Base-by-base conservation (phyloP, 2,329 filamentous ascomycete species). In the Penicillium sp. region DNA sequence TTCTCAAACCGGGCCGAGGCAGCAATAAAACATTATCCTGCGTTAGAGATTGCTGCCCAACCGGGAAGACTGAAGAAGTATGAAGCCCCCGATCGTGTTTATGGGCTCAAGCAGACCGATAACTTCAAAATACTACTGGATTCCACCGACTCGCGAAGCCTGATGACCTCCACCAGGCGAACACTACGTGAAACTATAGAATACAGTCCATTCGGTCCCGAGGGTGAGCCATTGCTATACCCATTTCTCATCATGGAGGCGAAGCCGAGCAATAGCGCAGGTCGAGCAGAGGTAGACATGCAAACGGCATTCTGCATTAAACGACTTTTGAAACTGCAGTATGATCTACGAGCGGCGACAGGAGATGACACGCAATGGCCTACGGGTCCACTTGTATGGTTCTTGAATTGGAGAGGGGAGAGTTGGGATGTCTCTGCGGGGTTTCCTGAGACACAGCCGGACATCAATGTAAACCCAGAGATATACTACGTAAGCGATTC, bases 201-300 rank as follows among this genome's bases (percentile, higher is more conserved):
- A 42, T 27, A 42, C 27, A 61, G 47, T 49, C 60, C 60, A 31
- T 62, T 62, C 25, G 44, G 53, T 15, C 17, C 43, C 10, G 58
- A 52, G 25, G 39, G 23, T 25, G 49, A 63, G 35, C 58, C 59
- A 12, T 38, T 63, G 13, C 55, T 61, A 7, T 61, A 53, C 41
- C 61, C 61, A 19, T 63, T 63, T 43, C 47, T 63, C 8, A 47
- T 63, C 13, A 49, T 63, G 21, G 59, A 63, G 25, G 61, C 61
- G 45, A 63, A 63, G 42, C 42, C 61, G 8, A 43, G 52, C 17
- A 58, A 55, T 23, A 31, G 48, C 35, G 44, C 35, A 27, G 45
- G 55, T 29, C 35, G 50, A 23, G 43, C 25, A 17, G 29, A 49
- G 15, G 51, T 61, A 19, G 27, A 57, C 7, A 47, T 59, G 31